Conservation (phyloP, 2,329 filamentous ascomycete genomes). For the Mycogone perniciosa region DNA sequence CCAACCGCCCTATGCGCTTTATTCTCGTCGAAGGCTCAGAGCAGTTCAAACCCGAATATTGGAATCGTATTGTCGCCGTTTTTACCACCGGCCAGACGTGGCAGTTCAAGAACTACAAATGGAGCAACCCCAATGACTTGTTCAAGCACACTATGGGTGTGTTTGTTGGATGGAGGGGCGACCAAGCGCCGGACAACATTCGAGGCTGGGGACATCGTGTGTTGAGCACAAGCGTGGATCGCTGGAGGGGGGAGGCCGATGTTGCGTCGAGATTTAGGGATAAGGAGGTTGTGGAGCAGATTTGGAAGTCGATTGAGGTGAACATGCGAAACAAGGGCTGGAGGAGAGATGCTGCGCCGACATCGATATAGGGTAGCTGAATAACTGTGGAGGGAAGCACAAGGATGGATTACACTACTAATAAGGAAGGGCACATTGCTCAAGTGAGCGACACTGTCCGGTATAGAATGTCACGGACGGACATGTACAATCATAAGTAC, state of each 20-base stretch:
- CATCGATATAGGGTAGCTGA: conserved; percentile 35
- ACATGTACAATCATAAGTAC: conserved; percentile 4
- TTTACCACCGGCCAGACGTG: conserved; percentile 97
- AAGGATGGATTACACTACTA: conserved; percentile 7
- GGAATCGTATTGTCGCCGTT: conserved; percentile 88
- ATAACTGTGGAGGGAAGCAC: background rate
- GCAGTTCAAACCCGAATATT: conserved; percentile 97
- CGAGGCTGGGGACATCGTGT: conserved; percentile 83
- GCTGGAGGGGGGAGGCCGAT: conserved; percentile 58
- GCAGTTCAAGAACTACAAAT: conserved; percentile 99
- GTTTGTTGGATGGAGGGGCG: conserved; percentile 86
- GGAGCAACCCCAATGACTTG: conserved; percentile 79
- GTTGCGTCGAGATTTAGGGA: conserved; percentile 69
- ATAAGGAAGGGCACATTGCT: background rate
- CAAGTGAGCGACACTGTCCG: conserved; percentile 12
- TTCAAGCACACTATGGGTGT: conserved; percentile 85
- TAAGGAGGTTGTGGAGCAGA: conserved; percentile 83
- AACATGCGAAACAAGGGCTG: conserved; percentile 84
- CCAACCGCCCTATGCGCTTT: conserved; percentile 74
- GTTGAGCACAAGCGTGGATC: conserved; percentile 71
- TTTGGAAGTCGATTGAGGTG: conserved; percentile 84
- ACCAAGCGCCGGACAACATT: conserved; percentile 70
- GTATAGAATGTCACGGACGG: background rate
- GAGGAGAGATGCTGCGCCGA: conserved; percentile 63
- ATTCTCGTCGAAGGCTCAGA: conserved; percentile 90